These are phyloP conservation scores for Asclepias syriaca DNA, from an alignment of 257 asterid species.

Conservation along the genomic window DNA sequence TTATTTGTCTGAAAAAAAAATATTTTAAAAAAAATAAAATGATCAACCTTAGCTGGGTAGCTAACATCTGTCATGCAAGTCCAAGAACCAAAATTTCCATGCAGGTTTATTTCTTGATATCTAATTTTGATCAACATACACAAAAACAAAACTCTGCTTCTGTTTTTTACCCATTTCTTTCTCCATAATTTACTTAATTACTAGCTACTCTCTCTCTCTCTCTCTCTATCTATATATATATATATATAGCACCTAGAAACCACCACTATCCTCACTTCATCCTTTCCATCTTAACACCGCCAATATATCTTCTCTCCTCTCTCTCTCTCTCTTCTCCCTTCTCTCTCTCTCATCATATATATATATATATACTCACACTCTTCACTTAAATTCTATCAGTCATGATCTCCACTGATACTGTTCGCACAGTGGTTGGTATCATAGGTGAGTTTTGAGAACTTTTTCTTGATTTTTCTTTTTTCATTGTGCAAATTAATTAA, in stretches of 20 bases:
- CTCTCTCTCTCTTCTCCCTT: not conserved
- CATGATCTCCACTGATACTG: conserved; percentile 44
- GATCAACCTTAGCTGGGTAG: conserved; percentile 11
- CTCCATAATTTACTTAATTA: no score
- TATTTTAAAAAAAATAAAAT: not conserved
- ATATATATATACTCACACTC: no score
- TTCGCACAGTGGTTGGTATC: conserved; percentile 55
- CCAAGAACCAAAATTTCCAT: conserved; percentile 7
- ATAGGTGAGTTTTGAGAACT: conserved; percentile 36
- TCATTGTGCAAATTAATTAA: no score
- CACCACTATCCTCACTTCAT: not conserved
- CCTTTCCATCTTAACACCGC: no score
- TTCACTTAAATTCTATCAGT: not conserved
- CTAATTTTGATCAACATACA: not conserved
- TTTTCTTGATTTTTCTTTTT: not conserved
- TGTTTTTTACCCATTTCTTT: no score
- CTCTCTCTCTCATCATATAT: not conserved
- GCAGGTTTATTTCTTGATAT: not conserved
- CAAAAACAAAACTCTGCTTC: not conserved
- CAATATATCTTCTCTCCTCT: not conserved
- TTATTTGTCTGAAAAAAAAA: not conserved
- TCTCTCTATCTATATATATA: not conserved
- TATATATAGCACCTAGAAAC: no score
- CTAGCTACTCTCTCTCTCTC: not conserved
- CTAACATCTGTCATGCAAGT: conserved; percentile 53